These are phyloP conservation scores for Phytophthora chlamydospora DNA, from an alignment of 352 stramenopile genomes.

Conservation along the genomic window DNA sequence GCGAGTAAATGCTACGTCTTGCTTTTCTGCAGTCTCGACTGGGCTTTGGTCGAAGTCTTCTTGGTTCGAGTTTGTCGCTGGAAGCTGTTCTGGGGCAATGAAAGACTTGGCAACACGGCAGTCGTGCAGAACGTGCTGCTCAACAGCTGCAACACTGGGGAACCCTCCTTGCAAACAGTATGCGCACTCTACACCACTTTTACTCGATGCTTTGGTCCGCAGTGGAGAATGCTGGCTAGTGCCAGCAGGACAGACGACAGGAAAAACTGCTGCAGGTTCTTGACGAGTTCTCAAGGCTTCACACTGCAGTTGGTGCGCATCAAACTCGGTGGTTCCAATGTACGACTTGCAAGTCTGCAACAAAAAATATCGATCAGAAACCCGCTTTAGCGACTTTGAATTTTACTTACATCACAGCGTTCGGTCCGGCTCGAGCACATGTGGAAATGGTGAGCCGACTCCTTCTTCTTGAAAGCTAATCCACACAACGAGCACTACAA, in stretches of 20 bases:
- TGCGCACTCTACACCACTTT: constrained; percentile 36
- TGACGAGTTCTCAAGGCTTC: background rate
- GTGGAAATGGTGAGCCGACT: constrained; percentile 35
- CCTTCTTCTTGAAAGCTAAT: constrained; percentile 57
- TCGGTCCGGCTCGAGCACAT: constrained; percentile 64
- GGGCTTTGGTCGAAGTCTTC: constrained; percentile 11
- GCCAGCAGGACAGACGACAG: background rate
- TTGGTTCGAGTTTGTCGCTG: constrained; percentile 18
- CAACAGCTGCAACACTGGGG: constrained; percentile 21
- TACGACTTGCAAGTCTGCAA: constrained; percentile 54
- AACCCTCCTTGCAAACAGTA: constrained; percentile 55
- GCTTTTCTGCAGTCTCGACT: background rate
- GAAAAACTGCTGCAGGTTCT: background rate
- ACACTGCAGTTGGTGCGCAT: constrained; percentile 16
- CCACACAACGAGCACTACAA: constrained; percentile 52
- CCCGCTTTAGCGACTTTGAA: background rate
- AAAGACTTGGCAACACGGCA: constrained; percentile 56
- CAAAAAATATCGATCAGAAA: constrained; percentile 10
- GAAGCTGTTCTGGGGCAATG: background rate
- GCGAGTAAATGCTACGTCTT: background rate
- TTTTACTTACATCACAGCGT: constrained; percentile 50
- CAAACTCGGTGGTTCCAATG: constrained; percentile 48
- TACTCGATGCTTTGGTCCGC: background rate
- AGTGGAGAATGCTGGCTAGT: background rate
- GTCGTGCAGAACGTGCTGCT: constrained; percentile 40